phyloP scores from a whole-genome alignment of 345 rosid species.

The Linum trigynum region DNA sequence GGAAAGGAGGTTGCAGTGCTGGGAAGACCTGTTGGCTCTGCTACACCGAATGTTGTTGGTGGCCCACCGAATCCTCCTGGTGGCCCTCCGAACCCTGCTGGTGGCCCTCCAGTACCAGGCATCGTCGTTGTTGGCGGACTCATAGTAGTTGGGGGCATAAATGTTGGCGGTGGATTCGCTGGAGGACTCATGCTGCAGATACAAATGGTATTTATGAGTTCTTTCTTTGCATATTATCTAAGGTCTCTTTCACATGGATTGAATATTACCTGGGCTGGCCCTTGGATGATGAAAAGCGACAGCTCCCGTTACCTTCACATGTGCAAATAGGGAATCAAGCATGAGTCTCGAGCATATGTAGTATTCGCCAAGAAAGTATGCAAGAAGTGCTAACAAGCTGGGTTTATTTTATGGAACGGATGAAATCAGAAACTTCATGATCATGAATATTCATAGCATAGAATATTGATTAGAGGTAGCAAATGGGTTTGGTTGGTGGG shows the following conservation, averaged over 20 bases:
- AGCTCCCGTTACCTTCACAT: conserved; percentile 73
- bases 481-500: too few relatives aligned
- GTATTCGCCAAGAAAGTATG: too few relatives aligned
- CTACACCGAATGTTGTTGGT: conserved; percentile 47
- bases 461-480: too few relatives aligned
- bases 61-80: conserved; percentile 27
- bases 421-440: not conserved
- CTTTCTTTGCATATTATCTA: not conserved
- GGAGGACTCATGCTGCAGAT: conserved; percentile 60
- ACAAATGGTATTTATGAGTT: not conserved
- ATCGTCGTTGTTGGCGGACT: not conserved
- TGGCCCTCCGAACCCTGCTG: conserved; percentile 24
- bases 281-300: conserved; percentile 48
- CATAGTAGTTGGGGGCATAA: not conserved
- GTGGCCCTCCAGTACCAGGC: conserved; percentile 28
- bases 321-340: conserved; percentile 5
- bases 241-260: not conserved
- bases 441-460: not conserved
- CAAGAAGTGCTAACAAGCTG: too few relatives aligned
- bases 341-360: not conserved
- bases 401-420: too few relatives aligned
- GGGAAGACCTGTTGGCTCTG: conserved; percentile 75
- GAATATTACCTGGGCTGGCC: conserved; percentile 27
- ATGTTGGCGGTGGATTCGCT: conserved; percentile 22
- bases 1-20: conserved; percentile 54